phyloP scores from a whole-genome alignment of 2,329 filamentous ascomycete species.

The Nothophaeocryptopus gaeumannii region DNA sequence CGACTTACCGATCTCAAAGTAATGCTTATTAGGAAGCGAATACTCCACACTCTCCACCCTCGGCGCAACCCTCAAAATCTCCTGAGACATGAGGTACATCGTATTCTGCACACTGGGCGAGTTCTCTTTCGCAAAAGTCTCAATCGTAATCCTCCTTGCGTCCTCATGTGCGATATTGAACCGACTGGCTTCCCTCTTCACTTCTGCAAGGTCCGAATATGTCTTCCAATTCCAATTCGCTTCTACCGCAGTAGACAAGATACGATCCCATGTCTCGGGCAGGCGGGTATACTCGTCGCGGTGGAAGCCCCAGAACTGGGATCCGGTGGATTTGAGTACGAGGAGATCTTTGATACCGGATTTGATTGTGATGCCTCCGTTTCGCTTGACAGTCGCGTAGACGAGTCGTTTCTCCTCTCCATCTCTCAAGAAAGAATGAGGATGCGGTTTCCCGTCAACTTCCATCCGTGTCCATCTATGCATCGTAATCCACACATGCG shows the following conservation, averaged over 20 bases:
- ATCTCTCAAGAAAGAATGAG: constrained; percentile 91
- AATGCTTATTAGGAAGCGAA: constrained; percentile 94
- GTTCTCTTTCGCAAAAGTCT: constrained; percentile 83
- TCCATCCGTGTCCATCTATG: constrained; percentile 90
- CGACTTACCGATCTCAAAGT: constrained; percentile 73
- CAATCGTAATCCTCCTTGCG: constrained; percentile 82
- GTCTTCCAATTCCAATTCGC: constrained; percentile 80
- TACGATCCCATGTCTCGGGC: constrained; percentile 87
- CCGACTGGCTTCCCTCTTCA: constrained; percentile 59
- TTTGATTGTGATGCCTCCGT: constrained; percentile 68
- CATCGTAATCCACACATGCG: constrained; percentile 76
- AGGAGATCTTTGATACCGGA: constrained; percentile 73
- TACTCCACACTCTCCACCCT: constrained; percentile 73
- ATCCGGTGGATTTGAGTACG: constrained; percentile 94
- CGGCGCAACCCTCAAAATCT: constrained; percentile 74
- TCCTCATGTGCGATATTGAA: constrained; percentile 78
- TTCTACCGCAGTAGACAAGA: constrained; percentile 90
- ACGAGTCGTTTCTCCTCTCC: constrained; percentile 83
- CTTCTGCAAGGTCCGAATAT: constrained; percentile 64
- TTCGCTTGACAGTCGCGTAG: constrained; percentile 65
- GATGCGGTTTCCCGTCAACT: constrained; percentile 84
- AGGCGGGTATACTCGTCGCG: constrained; percentile 91
- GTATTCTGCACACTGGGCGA: constrained; percentile 93
- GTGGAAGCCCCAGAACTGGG: constrained; percentile 91
- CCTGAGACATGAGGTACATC: constrained; percentile 97